Conservation (phyloP, 768 basidiomycete species). For the Mycena sanguinolenta region DNA sequence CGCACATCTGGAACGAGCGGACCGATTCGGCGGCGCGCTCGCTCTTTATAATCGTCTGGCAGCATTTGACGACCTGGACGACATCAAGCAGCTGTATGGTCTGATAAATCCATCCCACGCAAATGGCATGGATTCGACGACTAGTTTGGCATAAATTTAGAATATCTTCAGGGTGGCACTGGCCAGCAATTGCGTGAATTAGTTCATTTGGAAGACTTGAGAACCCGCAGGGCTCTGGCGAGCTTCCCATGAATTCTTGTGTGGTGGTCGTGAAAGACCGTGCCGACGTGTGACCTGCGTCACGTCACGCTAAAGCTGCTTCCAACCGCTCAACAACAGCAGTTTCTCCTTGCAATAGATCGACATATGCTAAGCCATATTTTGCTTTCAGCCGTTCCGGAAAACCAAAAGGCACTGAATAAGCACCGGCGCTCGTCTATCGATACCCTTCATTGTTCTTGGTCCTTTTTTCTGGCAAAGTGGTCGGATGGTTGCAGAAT, state of each 20-base stretch:
- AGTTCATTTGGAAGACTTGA: conserved; percentile 15
- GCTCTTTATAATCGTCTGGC: not conserved
- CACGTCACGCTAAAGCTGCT: too few species aligned
- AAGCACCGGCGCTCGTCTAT: too few species aligned
- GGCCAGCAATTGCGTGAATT: not conserved
- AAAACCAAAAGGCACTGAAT: too few species aligned
- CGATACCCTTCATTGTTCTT: too few species aligned
- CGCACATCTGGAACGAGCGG: conserved; percentile 12
- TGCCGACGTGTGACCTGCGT: too few species aligned
- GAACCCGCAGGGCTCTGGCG: not conserved
- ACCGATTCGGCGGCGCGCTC: conserved; percentile 3
- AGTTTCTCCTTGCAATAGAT: too few species aligned
- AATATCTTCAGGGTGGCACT: not conserved
- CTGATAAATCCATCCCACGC: conserved; percentile 18
- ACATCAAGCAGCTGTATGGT: not conserved
- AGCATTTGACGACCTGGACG: conserved; percentile 14
- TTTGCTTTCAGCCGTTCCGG: too few species aligned
- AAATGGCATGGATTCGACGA: conserved; percentile 4
- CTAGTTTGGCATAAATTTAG: conserved; percentile 8
- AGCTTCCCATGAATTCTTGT: not conserved
- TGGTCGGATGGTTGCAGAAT: too few species aligned
- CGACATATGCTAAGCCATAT: too few species aligned
- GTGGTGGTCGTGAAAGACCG: too few species aligned
- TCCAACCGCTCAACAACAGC: too few species aligned
- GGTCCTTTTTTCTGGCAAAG: too few species aligned